Conservation (phyloP, 2,329 filamentous ascomycete species). For the Aurifilum marmelostoma region DNA sequence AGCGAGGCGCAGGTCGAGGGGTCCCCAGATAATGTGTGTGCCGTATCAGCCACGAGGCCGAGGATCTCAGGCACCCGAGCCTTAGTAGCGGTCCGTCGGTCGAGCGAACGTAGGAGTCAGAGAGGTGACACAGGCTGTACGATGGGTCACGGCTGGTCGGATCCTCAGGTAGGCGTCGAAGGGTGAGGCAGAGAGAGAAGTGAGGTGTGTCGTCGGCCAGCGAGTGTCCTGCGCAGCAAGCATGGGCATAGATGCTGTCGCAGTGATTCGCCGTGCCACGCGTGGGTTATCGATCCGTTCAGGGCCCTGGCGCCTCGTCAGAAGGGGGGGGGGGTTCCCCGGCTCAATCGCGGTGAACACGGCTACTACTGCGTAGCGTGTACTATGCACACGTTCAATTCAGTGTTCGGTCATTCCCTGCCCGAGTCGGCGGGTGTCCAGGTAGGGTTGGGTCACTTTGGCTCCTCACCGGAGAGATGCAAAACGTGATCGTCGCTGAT, state of each 20-base stretch:
- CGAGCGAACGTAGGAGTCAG: background rate
- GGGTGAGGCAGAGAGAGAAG: background rate
- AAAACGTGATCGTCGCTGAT: background rate
- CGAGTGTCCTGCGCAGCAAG: constrained; percentile 13
- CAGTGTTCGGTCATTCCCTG: background rate
- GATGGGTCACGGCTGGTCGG: constrained; percentile 15
- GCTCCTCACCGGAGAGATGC: background rate
- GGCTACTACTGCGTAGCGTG: background rate
- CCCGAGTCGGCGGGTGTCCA: background rate
- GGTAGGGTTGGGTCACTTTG: background rate
- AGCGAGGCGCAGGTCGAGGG: constrained; percentile 4
- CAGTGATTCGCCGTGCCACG: background rate
- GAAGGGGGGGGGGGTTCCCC: background rate
- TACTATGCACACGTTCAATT: background rate
- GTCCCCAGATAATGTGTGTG: background rate
- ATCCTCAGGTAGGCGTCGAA: background rate
- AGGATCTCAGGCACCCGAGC: constrained; percentile 20
- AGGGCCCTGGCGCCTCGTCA: constrained; percentile 9
- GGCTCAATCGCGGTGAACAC: background rate
- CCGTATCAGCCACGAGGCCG: background rate
- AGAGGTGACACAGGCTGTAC: constrained; percentile 14
- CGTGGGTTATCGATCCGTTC: constrained; percentile 7
- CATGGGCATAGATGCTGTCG: constrained; percentile 13
- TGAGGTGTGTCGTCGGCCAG: constrained; percentile 12
- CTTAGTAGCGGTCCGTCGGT: constrained; percentile 8